Conservation (phyloP, 257 asterid genomes). For the Parsonsia alboflavescens region DNA sequence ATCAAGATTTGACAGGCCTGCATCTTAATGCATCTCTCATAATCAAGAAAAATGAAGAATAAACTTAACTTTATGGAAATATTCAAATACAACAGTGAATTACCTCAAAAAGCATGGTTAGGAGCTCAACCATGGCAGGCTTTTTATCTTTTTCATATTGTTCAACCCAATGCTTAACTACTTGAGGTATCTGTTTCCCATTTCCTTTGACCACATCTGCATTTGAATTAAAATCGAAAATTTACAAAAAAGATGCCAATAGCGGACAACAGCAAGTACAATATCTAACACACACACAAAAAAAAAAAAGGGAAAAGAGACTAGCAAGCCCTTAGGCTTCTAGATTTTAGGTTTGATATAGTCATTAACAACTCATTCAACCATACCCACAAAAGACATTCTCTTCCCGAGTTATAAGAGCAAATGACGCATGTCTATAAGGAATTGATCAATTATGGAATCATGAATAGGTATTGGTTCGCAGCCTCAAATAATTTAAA, state of each 20-base stretch:
- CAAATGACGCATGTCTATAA: too few relatives aligned
- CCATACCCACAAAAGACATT: not conserved
- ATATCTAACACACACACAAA: not conserved
- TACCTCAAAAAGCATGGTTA: conserved; percentile 87
- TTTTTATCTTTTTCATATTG: conserved; percentile 65
- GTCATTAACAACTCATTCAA: not conserved
- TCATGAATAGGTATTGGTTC: too few relatives aligned
- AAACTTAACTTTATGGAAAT: not conserved
- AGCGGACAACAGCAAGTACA: not conserved
- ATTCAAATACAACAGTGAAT: conserved; percentile 17
- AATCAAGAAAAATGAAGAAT: conserved; percentile 2
- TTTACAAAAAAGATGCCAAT: not conserved
- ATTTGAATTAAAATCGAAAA: conserved; percentile 18
- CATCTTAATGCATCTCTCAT: not conserved
- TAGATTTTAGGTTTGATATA: not conserved
- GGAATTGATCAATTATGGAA: too few relatives aligned
- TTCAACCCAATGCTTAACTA: conserved; percentile 84
- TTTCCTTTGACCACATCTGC: conserved; percentile 75
- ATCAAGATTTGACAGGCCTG: not conserved
- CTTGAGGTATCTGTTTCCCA: conserved; percentile 71
- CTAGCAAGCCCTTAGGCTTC: conserved; percentile 6
- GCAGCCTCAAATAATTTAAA: too few relatives aligned
- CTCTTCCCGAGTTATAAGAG: not conserved
- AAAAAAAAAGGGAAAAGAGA: not conserved
- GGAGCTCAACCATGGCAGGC: conserved; percentile 66